Evolutionary conservation across 257 asterid species (phyloP), one percentile per base, ranked within the genome.

Genomic region (Solanum okadae): DNA sequence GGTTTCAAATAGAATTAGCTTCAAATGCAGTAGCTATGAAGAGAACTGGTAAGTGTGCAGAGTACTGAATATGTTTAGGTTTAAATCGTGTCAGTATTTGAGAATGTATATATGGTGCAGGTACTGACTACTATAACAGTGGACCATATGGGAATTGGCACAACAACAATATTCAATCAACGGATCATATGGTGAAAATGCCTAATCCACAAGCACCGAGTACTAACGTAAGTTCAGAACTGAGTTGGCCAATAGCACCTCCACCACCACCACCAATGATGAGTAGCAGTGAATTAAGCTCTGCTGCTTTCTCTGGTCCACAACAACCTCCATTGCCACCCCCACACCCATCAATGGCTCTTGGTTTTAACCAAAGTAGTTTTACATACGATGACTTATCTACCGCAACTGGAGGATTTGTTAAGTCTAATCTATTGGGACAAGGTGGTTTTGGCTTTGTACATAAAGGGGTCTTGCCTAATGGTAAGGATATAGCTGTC

Each of bases 221-320:
- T 84, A 91, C 91, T 3, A 92, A 84, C 5, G 91, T 94, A 71
- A 96, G 98, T 89, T 93, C 98, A 2, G 99, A 96, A 37, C 90
- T 90, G 33, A 88, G 92, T 2, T 94, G 98, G 98, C 90, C 93
- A n/a, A 87, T 91, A 10, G 92, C 88, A 27, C 97, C 98, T 0
- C 99, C 99, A 8, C 99, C 99, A 0, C 99, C 95, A 2, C 97
- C 99, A 14, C 92, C 93, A 94, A 81, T 90, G 96, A 85, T 90
- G 92, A 88, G 81, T 87, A 95, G 98, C 89, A 90, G 94, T 72
- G 96, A 96, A 20, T 20, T 93, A 91, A 93, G 93, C 90, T 94
- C 99, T 0, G 92, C 91, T 5, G 95, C 92, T 2, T 96, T 88
- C 67, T 94, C 98, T 1, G 98, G 98, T 2, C 94, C 95, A 0